These are phyloP conservation scores for Ganoderma sp. DNA, from an alignment of 1,284 basidiomycete genomes.

Conservation along the genomic window DNA sequence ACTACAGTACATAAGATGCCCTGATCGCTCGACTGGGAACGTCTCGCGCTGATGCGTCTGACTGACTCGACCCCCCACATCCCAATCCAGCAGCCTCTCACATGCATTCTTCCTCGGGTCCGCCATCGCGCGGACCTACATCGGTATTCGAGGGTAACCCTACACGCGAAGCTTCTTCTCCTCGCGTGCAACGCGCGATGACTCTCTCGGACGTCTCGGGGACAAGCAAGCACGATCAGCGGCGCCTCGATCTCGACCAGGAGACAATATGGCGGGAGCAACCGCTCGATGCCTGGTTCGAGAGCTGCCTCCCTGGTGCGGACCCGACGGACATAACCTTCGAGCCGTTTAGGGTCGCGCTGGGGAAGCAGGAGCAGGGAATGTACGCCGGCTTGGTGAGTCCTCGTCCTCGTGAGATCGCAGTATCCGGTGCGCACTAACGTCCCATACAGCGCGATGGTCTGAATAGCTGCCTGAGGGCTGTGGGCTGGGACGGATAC, in stretches of 20 bases:
- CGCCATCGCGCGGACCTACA: conserved; percentile 6
- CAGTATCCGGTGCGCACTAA: neutral
- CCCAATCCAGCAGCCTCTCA: neutral
- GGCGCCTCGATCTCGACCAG: neutral
- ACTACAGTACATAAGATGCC: neutral
- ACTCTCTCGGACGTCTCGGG: conserved; percentile 3
- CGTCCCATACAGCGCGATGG: neutral
- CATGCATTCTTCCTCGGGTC: neutral
- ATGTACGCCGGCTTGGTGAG: neutral
- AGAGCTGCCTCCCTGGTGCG: neutral
- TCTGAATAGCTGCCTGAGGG: neutral
- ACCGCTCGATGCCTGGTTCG: neutral
- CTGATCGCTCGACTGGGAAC: neutral
- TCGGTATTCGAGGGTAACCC: neutral
- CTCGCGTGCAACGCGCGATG: neutral
- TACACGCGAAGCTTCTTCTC: neutral
- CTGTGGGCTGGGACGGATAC: neutral
- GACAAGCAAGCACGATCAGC: neutral
- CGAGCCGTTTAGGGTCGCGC: neutral
- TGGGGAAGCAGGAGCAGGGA: neutral
- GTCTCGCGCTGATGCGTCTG: neutral
- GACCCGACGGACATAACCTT: neutral
- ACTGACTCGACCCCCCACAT: neutral
- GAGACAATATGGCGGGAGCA: conserved; percentile 1
- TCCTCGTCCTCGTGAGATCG: neutral